Evolutionary conservation across 805 yeast genomes (phyloP).

Genomic region (Pichia pseudocactophila): DNA sequence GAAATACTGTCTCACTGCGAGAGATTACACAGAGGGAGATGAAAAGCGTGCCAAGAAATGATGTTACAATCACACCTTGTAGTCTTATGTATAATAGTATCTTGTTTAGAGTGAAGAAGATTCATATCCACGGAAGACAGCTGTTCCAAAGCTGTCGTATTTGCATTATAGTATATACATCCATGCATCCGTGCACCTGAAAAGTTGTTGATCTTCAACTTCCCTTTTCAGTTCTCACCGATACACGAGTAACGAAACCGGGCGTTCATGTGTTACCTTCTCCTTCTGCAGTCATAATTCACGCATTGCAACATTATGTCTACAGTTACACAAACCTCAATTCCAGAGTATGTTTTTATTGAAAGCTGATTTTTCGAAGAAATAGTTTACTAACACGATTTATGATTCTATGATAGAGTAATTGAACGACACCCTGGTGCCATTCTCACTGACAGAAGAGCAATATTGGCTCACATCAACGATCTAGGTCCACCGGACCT

Average conservation of each 20-base stretch:
- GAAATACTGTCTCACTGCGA: conserved; percentile 85
- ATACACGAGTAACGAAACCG: too few relatives aligned
- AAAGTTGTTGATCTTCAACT: too few relatives aligned
- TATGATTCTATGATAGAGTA: conserved; percentile 29
- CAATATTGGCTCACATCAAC: conserved; percentile 45
- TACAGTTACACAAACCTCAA: conserved; percentile 46
- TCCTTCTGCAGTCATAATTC: neutral
- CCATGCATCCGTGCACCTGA: too few relatives aligned
- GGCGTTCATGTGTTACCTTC: too few relatives aligned
- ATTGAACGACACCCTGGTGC: conserved; percentile 40
- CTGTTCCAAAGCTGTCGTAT: too few relatives aligned
- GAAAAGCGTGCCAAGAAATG: neutral
- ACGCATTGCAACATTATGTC: neutral
- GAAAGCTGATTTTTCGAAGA: too few relatives aligned
- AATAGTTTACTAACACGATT: neutral
- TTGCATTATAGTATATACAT: too few relatives aligned
- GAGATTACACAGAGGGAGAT: conserved; percentile 48
- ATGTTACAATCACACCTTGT: neutral
- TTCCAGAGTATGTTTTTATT: conserved; percentile 56
- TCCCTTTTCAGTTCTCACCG: too few relatives aligned
- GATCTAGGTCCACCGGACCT: conserved; percentile 72
- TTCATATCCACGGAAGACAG: too few relatives aligned
- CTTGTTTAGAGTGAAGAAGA: neutral
- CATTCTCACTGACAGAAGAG: conserved; percentile 56
- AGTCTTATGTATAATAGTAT: neutral